Evolutionary conservation across 73 alveolate genomes (phyloP), one percentile per base, ranked within the genome.

Genomic region (Paramecium sonneborni): DNA sequence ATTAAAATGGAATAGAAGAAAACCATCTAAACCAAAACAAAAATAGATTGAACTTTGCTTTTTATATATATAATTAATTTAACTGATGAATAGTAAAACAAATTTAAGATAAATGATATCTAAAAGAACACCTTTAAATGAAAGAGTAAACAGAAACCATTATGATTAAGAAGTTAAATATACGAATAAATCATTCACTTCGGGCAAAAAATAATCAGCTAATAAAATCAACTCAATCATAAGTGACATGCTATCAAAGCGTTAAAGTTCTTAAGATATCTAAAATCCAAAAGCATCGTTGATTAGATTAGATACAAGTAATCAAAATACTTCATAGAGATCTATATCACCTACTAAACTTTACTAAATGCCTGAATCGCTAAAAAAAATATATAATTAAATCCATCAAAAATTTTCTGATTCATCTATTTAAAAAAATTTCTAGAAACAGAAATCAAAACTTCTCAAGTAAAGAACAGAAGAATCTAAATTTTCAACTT

Each of bases 61-160:
- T 62, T 62, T 62, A 26, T 62, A 62, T 52, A 52, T 52, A 52
- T 52, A 52, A 52, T 62, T 62, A 62, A 26, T 62, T 62, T 62
- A 62, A 62, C 84, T 62, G 84, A 62, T 62, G 84, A 62, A 62
- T 62, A 62, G 84, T 10, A 62, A 62, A 62, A 62, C 84, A 23
- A 62, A 62, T 10, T 62, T 62, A 32, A 62, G 84, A 62, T 62
- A 26, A 62, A 62, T 62, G 84, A 62, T 62, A 30, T 62, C 84
- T 23, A 62, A 62, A 32, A 26, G 44, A 62, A 62, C 84, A 11
- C 84, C 84, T 30, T 62, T 62, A 26, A 26, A 62, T 62, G 84
- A 62, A 62, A 62, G 84, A 62, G 12, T 26, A 62, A 62, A 62
- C 6, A 62, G 84, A 62, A 62, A 62, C 48, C 21, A 15, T 6